phyloP scores from a whole-genome alignment of 805 yeast genomes.

The Sugiyamaella mastotermitis region DNA sequence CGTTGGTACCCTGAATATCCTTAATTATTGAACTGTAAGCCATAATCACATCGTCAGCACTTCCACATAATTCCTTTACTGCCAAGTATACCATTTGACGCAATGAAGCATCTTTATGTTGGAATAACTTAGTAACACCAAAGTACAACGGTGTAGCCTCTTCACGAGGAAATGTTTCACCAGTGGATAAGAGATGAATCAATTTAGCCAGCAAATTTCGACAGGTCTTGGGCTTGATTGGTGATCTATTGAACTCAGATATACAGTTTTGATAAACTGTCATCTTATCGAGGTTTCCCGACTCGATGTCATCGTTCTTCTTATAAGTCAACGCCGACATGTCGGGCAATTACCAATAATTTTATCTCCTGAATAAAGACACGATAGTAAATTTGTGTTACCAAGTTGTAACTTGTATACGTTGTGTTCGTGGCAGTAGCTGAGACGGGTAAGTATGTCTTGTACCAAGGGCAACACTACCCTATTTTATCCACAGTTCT shows the following conservation, averaged over 20 bases:
- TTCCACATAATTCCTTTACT: conserved; percentile 79
- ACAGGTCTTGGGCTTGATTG: conserved; percentile 82
- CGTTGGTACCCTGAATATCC: conserved; percentile 83
- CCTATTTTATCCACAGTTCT: too few species aligned
- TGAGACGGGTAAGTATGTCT: too few species aligned
- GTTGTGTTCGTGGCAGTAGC: too few species aligned
- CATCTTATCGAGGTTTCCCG: conserved; percentile 88
- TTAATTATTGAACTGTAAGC: conserved; percentile 97
- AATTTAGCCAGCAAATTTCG: conserved; percentile 77
- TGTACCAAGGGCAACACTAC: too few species aligned
- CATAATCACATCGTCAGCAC: conserved; percentile 91
- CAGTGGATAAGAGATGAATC: conserved; percentile 73
- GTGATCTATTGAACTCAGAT: conserved; percentile 86
- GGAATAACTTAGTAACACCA: conserved; percentile 90
- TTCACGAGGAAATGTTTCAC: conserved; percentile 78
- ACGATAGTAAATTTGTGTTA: too few species aligned
- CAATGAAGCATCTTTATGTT: conserved; percentile 76
- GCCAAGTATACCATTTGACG: conserved; percentile 93
- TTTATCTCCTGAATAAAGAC: too few species aligned
- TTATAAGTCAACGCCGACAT: conserved; percentile 85
- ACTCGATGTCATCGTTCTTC: conserved; percentile 70
- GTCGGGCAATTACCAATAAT: neutral
- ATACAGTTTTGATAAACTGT: conserved; percentile 93
- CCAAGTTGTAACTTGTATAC: too few species aligned
- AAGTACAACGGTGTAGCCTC: conserved; percentile 93